A percentile compares a stretch with the other conserved stretches of the same genome.
Evolutionary conservation across 169 alveolate genomes (phyloP).

Genomic region (Cryptosporidium viatorum): DNA sequence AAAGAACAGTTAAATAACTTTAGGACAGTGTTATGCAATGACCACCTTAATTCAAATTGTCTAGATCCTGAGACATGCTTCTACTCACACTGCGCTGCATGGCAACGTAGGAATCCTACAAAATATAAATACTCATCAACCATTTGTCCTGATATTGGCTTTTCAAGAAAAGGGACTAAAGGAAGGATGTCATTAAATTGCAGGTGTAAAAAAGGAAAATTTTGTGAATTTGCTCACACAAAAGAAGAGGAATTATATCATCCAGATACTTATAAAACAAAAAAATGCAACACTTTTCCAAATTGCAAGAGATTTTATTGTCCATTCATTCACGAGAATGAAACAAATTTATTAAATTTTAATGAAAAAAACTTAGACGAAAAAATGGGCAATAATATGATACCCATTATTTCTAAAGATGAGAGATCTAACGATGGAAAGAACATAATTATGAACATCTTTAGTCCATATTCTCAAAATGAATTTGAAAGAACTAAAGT

Average conservation of each 20-base stretch:
- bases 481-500: not conserved
- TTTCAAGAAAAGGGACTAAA: constrained; percentile 55
- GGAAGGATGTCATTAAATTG: constrained; percentile 64
- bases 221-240: constrained; percentile 61
- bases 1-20: constrained; percentile 38
- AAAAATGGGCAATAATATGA: not conserved
- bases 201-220: constrained; percentile 52
- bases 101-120: constrained; percentile 72
- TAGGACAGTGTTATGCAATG: constrained; percentile 57
- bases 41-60: constrained; percentile 64
- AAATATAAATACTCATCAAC: constrained; percentile 51
- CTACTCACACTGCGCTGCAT: constrained; percentile 70
- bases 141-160: constrained; percentile 61
- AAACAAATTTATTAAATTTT: not conserved
- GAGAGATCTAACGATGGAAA: not conserved
- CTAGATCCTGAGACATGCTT: constrained; percentile 66
- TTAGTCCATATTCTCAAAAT: not conserved
- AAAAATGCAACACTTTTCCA: constrained; percentile 56
- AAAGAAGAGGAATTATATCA: constrained; percentile 72
- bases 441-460: not conserved
- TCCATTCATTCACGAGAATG: constrained; percentile 47
- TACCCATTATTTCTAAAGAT: not conserved
- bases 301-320: constrained; percentile 70
- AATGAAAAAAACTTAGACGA: not conserved
- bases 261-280: constrained; percentile 58